A percentile compares a stretch with the other conserved stretches of the same genome.
Conservation (phyloP, 257 asterid species). For the Solanum sejunctum region DNA sequence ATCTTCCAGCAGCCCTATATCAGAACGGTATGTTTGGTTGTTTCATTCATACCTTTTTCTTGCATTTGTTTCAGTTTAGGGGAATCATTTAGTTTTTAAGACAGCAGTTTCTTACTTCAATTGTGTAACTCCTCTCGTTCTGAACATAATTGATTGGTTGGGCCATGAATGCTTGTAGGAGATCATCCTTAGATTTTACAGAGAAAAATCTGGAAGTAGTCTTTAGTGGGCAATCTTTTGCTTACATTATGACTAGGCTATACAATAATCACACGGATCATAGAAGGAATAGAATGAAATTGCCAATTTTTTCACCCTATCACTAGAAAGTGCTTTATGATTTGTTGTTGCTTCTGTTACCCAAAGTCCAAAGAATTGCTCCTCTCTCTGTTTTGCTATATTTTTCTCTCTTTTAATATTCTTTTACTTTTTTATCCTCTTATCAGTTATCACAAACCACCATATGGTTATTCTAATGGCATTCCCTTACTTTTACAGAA, state of each 20-base stretch:
- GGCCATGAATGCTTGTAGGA: not conserved
- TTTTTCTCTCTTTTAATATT: not conserved
- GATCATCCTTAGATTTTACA: not conserved
- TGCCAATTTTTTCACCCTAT: not conserved
- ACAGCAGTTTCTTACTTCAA: not conserved
- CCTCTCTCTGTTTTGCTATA: not conserved
- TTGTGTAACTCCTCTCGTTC: not conserved
- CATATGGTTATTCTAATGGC: not conserved
- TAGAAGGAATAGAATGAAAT: not conserved
- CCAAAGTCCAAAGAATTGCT: not conserved
- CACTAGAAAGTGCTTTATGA: not conserved
- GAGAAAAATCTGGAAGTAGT: not conserved
- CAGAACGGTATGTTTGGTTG: conserved; percentile 63
- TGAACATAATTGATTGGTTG: not conserved
- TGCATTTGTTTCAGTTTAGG: not conserved
- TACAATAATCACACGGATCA: not conserved
- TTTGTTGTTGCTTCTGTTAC: not conserved
- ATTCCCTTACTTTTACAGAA: not conserved
- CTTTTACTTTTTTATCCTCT: not conserved
- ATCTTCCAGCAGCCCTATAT: conserved; percentile 79
- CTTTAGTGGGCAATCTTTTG: not conserved
- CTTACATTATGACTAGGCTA: not conserved
- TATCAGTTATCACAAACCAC: not conserved
- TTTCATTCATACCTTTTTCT: not conserved
- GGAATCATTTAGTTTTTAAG: not conserved